Percentiles rank a stretch among this genome's conserved stretches.
phyloP scores from a whole-genome alignment of 768 basidiomycete species.

The Sutorius australiensis region DNA sequence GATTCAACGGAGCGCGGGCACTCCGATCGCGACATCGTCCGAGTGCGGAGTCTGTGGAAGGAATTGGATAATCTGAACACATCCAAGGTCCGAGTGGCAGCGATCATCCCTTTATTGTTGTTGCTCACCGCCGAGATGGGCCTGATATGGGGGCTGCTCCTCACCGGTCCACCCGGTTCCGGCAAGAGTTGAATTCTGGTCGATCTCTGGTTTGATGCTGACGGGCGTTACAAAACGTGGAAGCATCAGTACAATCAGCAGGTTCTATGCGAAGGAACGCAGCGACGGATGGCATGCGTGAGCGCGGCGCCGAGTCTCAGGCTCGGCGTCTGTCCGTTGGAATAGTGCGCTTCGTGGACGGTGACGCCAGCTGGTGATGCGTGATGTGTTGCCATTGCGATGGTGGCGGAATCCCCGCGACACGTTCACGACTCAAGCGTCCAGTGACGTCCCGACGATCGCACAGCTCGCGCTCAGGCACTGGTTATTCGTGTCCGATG shows the following conservation, averaged over 20 bases:
- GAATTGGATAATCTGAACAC: conserved; percentile 36
- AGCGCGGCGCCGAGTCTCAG: neutral
- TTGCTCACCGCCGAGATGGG: neutral
- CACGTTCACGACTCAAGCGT: conserved; percentile 18
- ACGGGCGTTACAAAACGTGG: too few species aligned
- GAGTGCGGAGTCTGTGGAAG: neutral
- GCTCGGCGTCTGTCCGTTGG: neutral
- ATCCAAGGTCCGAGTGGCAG: conserved; percentile 37
- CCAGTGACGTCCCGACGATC: conserved; percentile 12
- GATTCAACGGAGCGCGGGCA: neutral
- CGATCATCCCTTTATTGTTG: neutral
- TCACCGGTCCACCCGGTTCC: neutral
- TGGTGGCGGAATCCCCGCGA: conserved; percentile 26
- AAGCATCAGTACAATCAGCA: neutral
- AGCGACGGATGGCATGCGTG: neutral
- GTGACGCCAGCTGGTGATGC: conserved; percentile 8
- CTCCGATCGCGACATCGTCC: neutral
- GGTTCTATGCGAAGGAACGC: neutral
- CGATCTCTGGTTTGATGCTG: neutral
- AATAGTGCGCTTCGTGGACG: conserved; percentile 21
- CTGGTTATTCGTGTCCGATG: conserved; percentile 55
- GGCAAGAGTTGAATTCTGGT: neutral
- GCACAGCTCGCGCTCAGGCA: conserved; percentile 43
- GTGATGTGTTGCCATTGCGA: conserved; percentile 15
- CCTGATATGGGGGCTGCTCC: neutral